These are phyloP conservation scores for Globisporangium barbulae DNA, from an alignment of 352 stramenopile genomes.

Conservation along the genomic window DNA sequence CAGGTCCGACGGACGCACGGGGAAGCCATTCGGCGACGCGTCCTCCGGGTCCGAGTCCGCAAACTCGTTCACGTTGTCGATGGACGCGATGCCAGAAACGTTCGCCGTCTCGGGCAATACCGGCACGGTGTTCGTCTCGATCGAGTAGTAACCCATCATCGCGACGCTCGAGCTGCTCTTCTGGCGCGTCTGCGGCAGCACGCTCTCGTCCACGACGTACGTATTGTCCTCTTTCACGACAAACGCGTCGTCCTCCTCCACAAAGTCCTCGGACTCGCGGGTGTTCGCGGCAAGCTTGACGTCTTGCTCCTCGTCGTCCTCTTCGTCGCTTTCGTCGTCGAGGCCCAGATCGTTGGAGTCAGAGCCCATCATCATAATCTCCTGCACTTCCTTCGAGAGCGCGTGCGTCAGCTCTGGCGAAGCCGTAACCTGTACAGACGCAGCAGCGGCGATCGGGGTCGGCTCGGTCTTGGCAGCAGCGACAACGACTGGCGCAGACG, in stretches of 20 bases:
- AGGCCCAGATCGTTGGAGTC: conserved; percentile 51
- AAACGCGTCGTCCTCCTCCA: conserved; percentile 18
- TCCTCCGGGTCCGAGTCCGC: conserved; percentile 23
- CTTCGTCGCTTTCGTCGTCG: conserved; percentile 28
- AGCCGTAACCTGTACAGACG: background rate
- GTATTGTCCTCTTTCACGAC: conserved; percentile 12
- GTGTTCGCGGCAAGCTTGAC: background rate
- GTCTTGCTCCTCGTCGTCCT: conserved; percentile 12
- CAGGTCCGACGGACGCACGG: conserved; percentile 39
- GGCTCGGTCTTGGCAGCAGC: background rate
- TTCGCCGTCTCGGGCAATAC: conserved; percentile 57
- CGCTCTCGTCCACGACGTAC: conserved; percentile 15
- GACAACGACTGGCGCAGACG: background rate
- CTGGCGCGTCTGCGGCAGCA: conserved; percentile 24
- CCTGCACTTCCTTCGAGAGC: conserved; percentile 18
- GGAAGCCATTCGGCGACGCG: conserved; percentile 28
- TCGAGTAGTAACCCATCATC: conserved; percentile 74
- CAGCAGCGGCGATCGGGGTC: background rate
- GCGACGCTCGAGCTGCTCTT: conserved; percentile 63
- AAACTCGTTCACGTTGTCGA: conserved; percentile 58
- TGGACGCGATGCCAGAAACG: conserved; percentile 41
- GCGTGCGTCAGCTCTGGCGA: conserved; percentile 9
- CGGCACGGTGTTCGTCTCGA: conserved; percentile 48
- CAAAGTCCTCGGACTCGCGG: conserved; percentile 6
- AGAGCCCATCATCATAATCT: conserved; percentile 33